These are phyloP conservation scores for Starmerella vitae DNA, from an alignment of 805 yeast species.

Conservation along the genomic window DNA sequence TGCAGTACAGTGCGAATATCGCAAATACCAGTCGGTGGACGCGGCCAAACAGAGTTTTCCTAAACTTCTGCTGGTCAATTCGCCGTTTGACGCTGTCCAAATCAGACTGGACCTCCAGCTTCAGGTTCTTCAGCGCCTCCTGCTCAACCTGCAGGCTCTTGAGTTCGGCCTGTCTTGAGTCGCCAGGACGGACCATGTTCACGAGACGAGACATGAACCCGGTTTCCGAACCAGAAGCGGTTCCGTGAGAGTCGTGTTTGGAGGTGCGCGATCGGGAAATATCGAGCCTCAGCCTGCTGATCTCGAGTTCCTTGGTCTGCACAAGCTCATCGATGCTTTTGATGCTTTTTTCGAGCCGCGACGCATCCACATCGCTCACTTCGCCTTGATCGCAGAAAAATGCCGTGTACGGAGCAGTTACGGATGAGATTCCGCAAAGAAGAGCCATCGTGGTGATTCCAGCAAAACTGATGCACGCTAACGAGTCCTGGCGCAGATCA, in stretches of 20 bases:
- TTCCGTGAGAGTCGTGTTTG: background rate
- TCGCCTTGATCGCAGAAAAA: constrained; percentile 21
- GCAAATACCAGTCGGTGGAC: constrained; percentile 21
- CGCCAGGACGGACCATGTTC: constrained; percentile 8
- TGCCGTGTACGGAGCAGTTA: constrained; percentile 31
- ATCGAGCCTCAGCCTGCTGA: constrained; percentile 22
- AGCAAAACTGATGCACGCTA: constrained; percentile 29
- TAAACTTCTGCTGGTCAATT: constrained; percentile 20
- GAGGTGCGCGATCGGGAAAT: constrained; percentile 10
- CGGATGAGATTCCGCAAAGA: constrained; percentile 31
- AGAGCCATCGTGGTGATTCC: constrained; percentile 33
- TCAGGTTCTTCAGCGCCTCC: constrained; percentile 26
- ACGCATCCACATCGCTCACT: constrained; percentile 24
- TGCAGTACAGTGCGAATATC: constrained; percentile 30
- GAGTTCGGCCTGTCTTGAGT: constrained; percentile 11
- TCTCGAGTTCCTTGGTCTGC: constrained; percentile 20
- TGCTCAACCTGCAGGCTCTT: constrained; percentile 22
- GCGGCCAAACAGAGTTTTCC: constrained; percentile 26
- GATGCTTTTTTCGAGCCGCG: constrained; percentile 24
- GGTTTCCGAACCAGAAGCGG: constrained; percentile 10
- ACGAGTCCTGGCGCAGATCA: constrained; percentile 19
- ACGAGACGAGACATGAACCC: constrained; percentile 2
- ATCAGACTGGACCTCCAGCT: constrained; percentile 26
- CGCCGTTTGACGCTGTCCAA: constrained; percentile 20
- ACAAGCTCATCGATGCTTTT: constrained; percentile 25